Evolutionary conservation across 164 flowering plant genomes (phyloP).

Genomic region (Vitis rotundifolia): DNA sequence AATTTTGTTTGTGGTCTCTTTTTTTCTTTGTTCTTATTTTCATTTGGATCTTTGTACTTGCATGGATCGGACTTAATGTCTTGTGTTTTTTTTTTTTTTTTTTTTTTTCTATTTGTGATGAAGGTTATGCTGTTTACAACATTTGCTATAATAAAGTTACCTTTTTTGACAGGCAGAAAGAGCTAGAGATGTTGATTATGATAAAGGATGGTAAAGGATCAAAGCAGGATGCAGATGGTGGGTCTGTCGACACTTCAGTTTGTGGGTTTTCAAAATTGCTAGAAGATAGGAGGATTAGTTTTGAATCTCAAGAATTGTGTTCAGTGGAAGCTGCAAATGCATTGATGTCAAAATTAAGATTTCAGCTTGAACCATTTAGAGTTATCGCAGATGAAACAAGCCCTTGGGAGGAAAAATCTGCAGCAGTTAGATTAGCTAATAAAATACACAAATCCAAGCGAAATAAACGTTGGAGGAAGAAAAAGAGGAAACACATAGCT

Average conservation of each 20-base stretch:
- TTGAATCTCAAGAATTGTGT: slow-evolving; percentile 46
- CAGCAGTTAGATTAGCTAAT: slow-evolving; percentile 49
- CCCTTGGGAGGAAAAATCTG: slow-evolving; percentile 91
- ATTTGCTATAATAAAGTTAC: neutral
- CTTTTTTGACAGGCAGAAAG: slow-evolving; percentile 50
- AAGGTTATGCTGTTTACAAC: too few relatives aligned
- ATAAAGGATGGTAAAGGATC: slow-evolving; percentile 33
- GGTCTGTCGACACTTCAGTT: slow-evolving; percentile 14
- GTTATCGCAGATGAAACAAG: slow-evolving; percentile 45
- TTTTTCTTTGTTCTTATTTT: neutral
- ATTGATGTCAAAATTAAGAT: slow-evolving; percentile 51
- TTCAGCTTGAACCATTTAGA: slow-evolving; percentile 73
- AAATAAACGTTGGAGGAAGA: slow-evolving; percentile 84
- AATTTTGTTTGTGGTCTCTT: too few relatives aligned
- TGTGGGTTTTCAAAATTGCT: slow-evolving; percentile 36
- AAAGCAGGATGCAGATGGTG: slow-evolving; percentile 17
- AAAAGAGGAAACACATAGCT: slow-evolving; percentile 66
- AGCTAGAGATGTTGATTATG: slow-evolving; percentile 51
- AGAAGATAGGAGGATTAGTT: slow-evolving; percentile 38
- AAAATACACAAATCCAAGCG: slow-evolving; percentile 63
- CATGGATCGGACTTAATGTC: too few relatives aligned
- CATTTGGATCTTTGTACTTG: neutral
- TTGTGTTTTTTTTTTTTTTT: too few relatives aligned
- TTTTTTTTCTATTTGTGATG: too few relatives aligned
- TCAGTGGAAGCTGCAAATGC: slow-evolving; percentile 67